These are phyloP conservation scores for Phytophthora megakarya DNA, from an alignment of 352 stramenopile genomes.

Conservation along the genomic window DNA sequence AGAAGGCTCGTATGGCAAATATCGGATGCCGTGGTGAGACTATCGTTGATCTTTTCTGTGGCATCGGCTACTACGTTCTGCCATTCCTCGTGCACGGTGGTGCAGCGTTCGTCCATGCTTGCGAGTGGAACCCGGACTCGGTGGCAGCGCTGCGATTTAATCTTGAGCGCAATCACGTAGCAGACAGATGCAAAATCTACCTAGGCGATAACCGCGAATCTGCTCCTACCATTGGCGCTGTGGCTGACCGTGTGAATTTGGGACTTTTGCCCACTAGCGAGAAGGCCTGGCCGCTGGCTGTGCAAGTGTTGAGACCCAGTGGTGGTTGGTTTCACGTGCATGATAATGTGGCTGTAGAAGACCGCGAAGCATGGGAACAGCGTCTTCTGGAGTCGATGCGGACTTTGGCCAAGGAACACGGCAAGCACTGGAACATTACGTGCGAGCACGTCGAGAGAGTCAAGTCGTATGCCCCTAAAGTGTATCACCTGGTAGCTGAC, in stretches of 20 bases:
- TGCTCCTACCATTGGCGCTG: conserved; percentile 64
- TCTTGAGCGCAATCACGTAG: conserved; percentile 91
- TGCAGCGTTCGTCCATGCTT: conserved; percentile 91
- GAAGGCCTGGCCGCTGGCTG: conserved; percentile 92
- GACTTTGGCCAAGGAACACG: conserved; percentile 47
- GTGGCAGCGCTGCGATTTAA: conserved; percentile 92
- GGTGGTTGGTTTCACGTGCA: conserved; percentile 97
- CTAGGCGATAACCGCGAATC: conserved; percentile 90
- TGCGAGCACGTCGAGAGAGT: conserved; percentile 90
- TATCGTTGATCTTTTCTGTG: conserved; percentile 96
- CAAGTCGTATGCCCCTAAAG: conserved; percentile 92
- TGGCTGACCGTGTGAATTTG: conserved; percentile 94
- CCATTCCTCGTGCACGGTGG: conserved; percentile 93
- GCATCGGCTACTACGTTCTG: conserved; percentile 98
- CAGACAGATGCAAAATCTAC: conserved; percentile 76
- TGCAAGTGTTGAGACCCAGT: conserved; percentile 87
- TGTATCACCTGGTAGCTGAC: conserved; percentile 91
- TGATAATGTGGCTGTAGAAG: conserved; percentile 91
- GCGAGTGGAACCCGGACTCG: conserved; percentile 96
- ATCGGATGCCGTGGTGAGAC: conserved; percentile 86
- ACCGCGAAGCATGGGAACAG: conserved; percentile 82
- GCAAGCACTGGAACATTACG: conserved; percentile 74
- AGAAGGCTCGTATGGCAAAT: conserved; percentile 94
- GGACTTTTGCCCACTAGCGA: conserved; percentile 94
- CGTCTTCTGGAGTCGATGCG: conserved; percentile 60